phyloP scores from a whole-genome alignment of 192 early-diverging fungal species.

The Phlyctochytrium arcticum region DNA sequence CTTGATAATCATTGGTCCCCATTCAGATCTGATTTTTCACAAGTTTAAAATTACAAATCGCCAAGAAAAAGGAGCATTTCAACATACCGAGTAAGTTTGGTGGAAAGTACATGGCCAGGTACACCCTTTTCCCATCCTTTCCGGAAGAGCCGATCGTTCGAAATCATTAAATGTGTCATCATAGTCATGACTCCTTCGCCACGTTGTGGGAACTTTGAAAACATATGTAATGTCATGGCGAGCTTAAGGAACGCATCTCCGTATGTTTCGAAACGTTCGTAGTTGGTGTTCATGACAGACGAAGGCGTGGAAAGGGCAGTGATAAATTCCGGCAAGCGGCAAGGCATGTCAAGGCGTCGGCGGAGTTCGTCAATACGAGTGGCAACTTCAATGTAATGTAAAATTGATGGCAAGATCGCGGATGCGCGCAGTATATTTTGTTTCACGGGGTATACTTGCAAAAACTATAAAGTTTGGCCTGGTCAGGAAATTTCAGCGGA shows the following conservation, averaged over 20 bases:
- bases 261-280: conserved; percentile 85
- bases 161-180: conserved; percentile 14
- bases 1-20: conserved; percentile 20
- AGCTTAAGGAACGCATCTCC: conserved; percentile 90
- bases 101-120: conserved; percentile 18
- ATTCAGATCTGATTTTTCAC: conserved; percentile 23
- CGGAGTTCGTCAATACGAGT: conserved; percentile 12
- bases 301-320: conserved; percentile 71
- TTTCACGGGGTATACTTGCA: conserved; percentile 8
- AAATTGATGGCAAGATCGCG: conserved; percentile 15
- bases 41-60: neutral
- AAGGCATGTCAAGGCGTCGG: conserved; percentile 7
- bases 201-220: conserved; percentile 61
- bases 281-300: conserved; percentile 63
- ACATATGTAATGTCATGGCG: conserved; percentile 66
- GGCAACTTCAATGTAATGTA: conserved; percentile 19
- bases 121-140: neutral
- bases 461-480: conserved; percentile 9
- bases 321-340: conserved; percentile 25
- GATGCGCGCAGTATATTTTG: neutral
- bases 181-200: conserved; percentile 32
- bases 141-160: conserved; percentile 14
- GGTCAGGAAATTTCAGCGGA: neutral
- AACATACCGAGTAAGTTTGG: conserved; percentile 13
- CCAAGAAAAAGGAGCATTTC: neutral